Conservation (phyloP, 2,329 filamentous ascomycete species). For the Ciborinia camelliae region DNA sequence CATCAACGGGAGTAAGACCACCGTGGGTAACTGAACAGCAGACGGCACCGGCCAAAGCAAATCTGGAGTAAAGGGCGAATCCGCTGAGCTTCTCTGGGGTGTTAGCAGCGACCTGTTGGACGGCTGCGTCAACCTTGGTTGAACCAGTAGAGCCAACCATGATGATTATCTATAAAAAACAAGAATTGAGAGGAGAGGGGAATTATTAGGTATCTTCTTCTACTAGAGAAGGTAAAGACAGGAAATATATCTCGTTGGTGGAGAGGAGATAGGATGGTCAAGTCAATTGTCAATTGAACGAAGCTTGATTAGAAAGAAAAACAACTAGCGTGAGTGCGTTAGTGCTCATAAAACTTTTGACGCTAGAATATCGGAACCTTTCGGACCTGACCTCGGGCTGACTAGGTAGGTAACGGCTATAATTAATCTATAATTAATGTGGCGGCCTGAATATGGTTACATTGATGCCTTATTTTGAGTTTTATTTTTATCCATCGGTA, state of each 20-base stretch:
- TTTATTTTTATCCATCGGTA: not conserved
- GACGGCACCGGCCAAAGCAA: constrained; percentile 94
- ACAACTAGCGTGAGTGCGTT: too few relatives aligned
- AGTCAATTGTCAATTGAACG: not conserved
- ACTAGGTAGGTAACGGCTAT: not conserved
- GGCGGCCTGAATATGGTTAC: not conserved
- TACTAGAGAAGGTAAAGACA: constrained; percentile 9
- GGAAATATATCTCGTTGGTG: constrained; percentile 6
- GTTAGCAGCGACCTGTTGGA: constrained; percentile 35
- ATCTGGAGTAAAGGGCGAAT: constrained; percentile 82
- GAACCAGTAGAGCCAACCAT: constrained; percentile 33
- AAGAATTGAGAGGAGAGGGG: constrained; percentile 22
- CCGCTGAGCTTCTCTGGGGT: constrained; percentile 52
- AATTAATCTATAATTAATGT: not conserved
- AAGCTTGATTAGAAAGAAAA: constrained; percentile 14
- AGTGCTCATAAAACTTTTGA: constrained; percentile 13
- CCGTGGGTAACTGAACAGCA: constrained; percentile 99
- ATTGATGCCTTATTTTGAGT: not conserved
- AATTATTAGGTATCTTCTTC: constrained; percentile 8
- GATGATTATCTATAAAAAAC: constrained; percentile 30
- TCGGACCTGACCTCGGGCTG: not conserved
- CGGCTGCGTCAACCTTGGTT: constrained; percentile 36
- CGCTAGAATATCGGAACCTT: constrained; percentile 13
- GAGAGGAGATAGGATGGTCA: constrained; percentile 14
- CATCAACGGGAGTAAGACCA: constrained; percentile 95